Percentiles rank a stretch among this genome's conserved stretches.
Evolutionary conservation across 805 yeast genomes (phyloP).

Genomic region (Cyberlindnera galapagoensis): DNA sequence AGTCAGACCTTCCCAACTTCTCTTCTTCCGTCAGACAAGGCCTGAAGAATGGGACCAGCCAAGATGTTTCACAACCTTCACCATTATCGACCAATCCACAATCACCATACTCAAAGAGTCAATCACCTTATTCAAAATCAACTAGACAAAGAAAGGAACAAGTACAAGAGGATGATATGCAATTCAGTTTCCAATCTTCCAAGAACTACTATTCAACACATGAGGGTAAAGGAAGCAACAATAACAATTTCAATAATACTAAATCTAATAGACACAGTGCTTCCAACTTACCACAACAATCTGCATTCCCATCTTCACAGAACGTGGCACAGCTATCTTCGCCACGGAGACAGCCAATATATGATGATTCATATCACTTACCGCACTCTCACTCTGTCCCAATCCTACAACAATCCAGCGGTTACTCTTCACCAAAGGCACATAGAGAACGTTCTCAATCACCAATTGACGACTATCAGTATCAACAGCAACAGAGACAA

Average conservation of each 20-base stretch:
- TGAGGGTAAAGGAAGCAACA: too few relatives aligned
- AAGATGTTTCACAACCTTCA: neutral
- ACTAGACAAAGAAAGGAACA: neutral
- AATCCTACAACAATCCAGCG: neutral
- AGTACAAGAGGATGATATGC: conserved; percentile 16
- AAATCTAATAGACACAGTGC: too few relatives aligned
- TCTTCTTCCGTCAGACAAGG: conserved; percentile 2
- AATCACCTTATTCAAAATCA: conserved; percentile 3
- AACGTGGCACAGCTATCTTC: too few relatives aligned
- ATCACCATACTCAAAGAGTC: conserved; percentile 11
- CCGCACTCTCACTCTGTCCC: too few relatives aligned
- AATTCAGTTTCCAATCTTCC: conserved; percentile 25
- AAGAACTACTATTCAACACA: conserved; percentile 12
- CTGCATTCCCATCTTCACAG: too few relatives aligned
- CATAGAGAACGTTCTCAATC: conserved; percentile 5
- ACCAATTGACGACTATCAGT: conserved; percentile 1
- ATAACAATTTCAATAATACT: too few relatives aligned
- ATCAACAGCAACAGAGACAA: too few relatives aligned
- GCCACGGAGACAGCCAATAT: too few relatives aligned
- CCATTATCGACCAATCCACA: conserved; percentile 7
- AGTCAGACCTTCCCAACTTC: conserved; percentile 22
- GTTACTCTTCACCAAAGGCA: conserved; percentile 3
- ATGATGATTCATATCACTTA: too few relatives aligned
- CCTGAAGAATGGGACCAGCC: neutral
- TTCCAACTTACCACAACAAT: too few relatives aligned